A percentile compares a stretch with the other conserved stretches of the same genome.
Conservation (phyloP, 2,329 filamentous ascomycete genomes). For the Hyphodiscus sp. region DNA sequence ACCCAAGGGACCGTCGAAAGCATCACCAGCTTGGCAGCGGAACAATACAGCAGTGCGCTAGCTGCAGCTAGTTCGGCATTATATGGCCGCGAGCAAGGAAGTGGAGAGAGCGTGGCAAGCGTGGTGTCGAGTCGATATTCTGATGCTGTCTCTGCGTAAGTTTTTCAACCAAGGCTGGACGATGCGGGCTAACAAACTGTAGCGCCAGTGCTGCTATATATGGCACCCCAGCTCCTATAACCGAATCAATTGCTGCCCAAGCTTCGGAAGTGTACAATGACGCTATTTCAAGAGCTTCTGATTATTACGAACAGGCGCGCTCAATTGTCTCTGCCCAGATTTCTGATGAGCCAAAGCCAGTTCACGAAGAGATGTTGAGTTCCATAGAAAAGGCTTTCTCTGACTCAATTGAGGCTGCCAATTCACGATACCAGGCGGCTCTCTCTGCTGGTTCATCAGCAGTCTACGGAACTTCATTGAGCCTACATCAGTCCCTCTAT, state of each 20-base stretch:
- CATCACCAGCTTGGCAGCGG: slow-evolving; percentile 45
- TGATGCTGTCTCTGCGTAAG: slow-evolving; percentile 51
- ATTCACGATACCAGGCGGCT: slow-evolving; percentile 49
- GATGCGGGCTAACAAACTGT: slow-evolving; percentile 6
- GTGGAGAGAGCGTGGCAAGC: slow-evolving; percentile 39
- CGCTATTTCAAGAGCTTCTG: slow-evolving; percentile 59
- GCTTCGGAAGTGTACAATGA: slow-evolving; percentile 55
- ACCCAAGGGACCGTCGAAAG: slow-evolving; percentile 37
- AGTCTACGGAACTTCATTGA: slow-evolving; percentile 45
- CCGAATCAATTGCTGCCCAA: too few species aligned
- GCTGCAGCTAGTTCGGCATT: slow-evolving; percentile 49
- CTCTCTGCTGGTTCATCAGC: slow-evolving; percentile 45
- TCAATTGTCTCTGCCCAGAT: slow-evolving; percentile 62
- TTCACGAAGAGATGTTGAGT: slow-evolving; percentile 61
- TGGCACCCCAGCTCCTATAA: slow-evolving; percentile 56
- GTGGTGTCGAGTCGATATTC: slow-evolving; percentile 47
- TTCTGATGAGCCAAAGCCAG: slow-evolving; percentile 61
- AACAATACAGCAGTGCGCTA: slow-evolving; percentile 50
- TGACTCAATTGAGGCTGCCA: slow-evolving; percentile 56
- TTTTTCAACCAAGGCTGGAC: slow-evolving; percentile 6
- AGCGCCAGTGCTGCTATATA: slow-evolving; percentile 52
- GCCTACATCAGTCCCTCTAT: slow-evolving; percentile 13
- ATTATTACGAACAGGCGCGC: slow-evolving; percentile 61
- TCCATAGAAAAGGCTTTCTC: slow-evolving; percentile 65
- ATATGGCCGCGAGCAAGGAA: slow-evolving; percentile 41